Evolutionary conservation across 2,329 filamentous ascomycete genomes (phyloP).

Genomic region (Calonectria henricotiae): DNA sequence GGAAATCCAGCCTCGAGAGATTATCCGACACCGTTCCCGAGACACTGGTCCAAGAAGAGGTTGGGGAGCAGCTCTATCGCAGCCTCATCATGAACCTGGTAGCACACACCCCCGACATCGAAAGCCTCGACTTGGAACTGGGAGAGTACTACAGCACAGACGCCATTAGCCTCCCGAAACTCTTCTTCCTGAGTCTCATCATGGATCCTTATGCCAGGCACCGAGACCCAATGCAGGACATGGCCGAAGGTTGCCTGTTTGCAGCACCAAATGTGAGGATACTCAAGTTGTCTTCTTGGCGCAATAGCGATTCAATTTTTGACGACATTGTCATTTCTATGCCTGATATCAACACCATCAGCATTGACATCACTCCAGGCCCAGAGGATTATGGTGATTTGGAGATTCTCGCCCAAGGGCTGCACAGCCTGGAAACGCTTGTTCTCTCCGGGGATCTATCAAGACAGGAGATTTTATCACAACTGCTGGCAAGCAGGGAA

Average conservation of each 20-base stretch:
- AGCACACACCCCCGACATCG: neutral
- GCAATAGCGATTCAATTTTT: slow-evolving; percentile 11
- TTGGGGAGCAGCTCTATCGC: slow-evolving; percentile 13
- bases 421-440: neutral
- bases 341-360: slow-evolving; percentile 3
- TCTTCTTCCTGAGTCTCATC: slow-evolving; percentile 1
- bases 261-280: neutral
- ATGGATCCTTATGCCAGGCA: neutral
- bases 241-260: slow-evolving; percentile 16
- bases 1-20: slow-evolving; percentile 7
- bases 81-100: slow-evolving; percentile 22
- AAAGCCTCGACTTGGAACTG: slow-evolving; percentile 14
- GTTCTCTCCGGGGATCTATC: neutral
- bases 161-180: neutral
- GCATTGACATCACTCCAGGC: neutral
- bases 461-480: slow-evolving; percentile 10
- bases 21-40: neutral
- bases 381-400: slow-evolving; percentile 9
- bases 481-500: slow-evolving; percentile 11
- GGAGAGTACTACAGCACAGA: neutral
- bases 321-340: slow-evolving; percentile 19
- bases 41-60: neutral
- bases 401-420: slow-evolving; percentile 1
- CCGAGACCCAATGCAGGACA: slow-evolving; percentile 1
- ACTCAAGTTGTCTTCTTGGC: slow-evolving; percentile 9